These are phyloP conservation scores for Sparassis latifolia DNA, from an alignment of 1,284 basidiomycete genomes.

Conservation along the genomic window DNA sequence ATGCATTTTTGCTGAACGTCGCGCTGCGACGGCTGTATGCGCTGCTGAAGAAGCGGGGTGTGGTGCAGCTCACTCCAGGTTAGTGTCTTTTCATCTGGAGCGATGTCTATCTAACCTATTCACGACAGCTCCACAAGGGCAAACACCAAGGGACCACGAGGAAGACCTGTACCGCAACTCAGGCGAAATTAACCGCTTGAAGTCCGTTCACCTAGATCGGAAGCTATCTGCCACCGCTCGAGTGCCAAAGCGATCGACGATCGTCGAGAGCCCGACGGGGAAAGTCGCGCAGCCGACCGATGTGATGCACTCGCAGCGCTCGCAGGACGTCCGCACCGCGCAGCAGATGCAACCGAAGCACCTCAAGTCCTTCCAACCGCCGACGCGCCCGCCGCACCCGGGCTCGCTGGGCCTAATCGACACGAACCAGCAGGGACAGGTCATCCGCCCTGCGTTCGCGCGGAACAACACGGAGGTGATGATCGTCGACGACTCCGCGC, in stretches of 20 bases:
- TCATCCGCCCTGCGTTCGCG: conserved; percentile 68
- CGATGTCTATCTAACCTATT: conserved; percentile 1
- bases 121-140: conserved; percentile 29
- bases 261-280: conserved; percentile 94
- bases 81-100: conserved; percentile 22
- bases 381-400: conserved; percentile 28
- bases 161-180: conserved; percentile 79
- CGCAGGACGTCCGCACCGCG: conserved; percentile 18
- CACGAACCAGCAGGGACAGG: conserved; percentile 36
- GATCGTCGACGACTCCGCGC: conserved; percentile 81
- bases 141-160: conserved; percentile 29
- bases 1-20: conserved; percentile 94
- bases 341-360: conserved; percentile 11
- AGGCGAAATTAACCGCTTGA: conserved; percentile 91
- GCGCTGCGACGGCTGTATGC: conserved; percentile 90
- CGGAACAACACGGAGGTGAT: conserved; percentile 84
- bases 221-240: conserved; percentile 92
- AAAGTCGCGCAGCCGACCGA: conserved; percentile 69
- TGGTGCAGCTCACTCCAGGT: conserved; percentile 78
- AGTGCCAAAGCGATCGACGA: conserved; percentile 89
- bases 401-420: conserved; percentile 23
- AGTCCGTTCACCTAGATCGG: conserved; percentile 88
- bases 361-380: conserved; percentile 31
- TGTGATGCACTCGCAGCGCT: conserved; percentile 21
- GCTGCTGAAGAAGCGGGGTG: conserved; percentile 86